Conservation (phyloP, 305 asterid genomes). For the Fraxinus xanthoxyloides region DNA sequence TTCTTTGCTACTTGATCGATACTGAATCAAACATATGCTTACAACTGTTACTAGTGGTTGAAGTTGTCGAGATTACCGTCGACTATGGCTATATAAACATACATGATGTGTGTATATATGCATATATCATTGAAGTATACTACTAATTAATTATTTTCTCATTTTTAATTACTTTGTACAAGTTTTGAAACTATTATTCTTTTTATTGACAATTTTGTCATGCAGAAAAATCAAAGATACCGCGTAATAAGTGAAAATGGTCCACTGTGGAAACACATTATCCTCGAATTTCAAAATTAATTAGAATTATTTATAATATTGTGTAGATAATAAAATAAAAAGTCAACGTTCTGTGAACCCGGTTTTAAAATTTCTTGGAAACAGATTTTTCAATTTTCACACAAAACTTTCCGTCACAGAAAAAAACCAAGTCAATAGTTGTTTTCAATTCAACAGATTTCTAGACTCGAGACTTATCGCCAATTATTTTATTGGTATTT, state of each 20-base stretch:
- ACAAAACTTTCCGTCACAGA: neutral
- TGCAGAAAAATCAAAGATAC: neutral
- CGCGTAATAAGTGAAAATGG: neutral
- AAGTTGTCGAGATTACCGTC: neutral
- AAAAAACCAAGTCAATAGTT: neutral
- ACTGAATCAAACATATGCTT: neutral
- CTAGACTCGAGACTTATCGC: neutral
- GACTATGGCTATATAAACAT: neutral
- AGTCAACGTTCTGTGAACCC: neutral
- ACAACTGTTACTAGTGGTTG: neutral
- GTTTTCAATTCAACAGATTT: neutral
- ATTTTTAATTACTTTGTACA: neutral
- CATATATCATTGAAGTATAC: neutral
- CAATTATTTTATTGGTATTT: neutral
- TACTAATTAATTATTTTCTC: neutral
- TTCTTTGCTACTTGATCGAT: neutral
- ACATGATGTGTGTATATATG: neutral
- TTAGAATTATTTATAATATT: neutral
- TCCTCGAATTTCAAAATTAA: neutral
- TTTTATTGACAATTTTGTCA: neutral
- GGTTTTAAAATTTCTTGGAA: neutral
- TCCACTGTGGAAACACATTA: neutral
- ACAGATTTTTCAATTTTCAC: neutral
- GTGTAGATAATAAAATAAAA: neutral
- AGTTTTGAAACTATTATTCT: neutral